Percentiles rank a stretch among this genome's conserved stretches.
phyloP scores from a whole-genome alignment of 169 alveolate genomes.

The Cryptosporidium meleagridis region DNA sequence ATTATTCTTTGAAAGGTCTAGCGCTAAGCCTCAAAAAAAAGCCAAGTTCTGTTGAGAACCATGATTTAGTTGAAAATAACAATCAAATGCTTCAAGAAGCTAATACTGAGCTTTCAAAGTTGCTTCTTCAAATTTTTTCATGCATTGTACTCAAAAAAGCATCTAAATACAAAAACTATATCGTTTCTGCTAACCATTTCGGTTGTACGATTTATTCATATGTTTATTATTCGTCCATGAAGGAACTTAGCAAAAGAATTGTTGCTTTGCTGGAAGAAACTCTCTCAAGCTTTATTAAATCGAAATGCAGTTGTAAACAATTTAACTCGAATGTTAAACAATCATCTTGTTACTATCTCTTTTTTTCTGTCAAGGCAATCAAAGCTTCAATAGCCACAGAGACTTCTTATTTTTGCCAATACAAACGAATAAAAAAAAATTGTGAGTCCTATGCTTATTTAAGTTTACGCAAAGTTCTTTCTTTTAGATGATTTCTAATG shows the following conservation, averaged over 20 bases:
- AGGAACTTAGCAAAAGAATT: background rate
- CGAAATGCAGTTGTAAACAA: background rate
- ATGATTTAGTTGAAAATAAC: background rate
- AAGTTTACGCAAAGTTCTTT: background rate
- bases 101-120: background rate
- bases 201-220: background rate
- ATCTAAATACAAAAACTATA: background rate
- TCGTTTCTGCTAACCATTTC: background rate
- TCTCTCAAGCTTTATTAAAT: background rate
- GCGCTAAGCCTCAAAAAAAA: background rate
- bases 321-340: background rate
- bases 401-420: background rate
- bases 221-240: conserved; percentile 1
- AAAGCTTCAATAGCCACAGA: background rate
- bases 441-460: background rate
- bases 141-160: background rate
- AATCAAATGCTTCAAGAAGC: background rate
- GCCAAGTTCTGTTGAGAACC: background rate
- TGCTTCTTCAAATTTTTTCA: background rate
- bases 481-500: background rate
- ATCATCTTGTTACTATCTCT: background rate
- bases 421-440: background rate
- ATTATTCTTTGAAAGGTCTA: background rate
- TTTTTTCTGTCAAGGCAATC: background rate
- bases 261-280: background rate